A percentile compares a stretch with the other conserved stretches of the same genome.
These are phyloP conservation scores for Ophiostoma pallidulum DNA, from an alignment of 2,329 filamentous ascomycete genomes.

Conservation along the genomic window DNA sequence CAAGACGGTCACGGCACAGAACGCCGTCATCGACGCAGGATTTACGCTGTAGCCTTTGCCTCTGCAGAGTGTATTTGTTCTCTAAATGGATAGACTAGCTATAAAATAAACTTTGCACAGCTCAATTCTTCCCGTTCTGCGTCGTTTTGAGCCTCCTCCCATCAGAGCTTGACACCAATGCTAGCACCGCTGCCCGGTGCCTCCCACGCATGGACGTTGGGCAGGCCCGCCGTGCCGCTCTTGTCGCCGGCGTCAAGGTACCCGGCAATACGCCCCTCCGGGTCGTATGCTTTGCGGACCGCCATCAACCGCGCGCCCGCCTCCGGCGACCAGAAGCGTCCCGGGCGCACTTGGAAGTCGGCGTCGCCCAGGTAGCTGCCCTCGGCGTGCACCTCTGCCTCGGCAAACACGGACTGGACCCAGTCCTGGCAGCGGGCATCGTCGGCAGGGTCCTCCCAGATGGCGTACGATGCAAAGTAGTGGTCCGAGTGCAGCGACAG, in stretches of 20 bases:
- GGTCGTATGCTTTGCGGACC: constrained; percentile 11
- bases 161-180: too few species aligned
- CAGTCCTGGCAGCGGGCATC: constrained; percentile 35
- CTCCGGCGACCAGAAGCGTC: constrained; percentile 38
- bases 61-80: too few species aligned
- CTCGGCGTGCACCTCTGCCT: constrained; percentile 30
- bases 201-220: too few species aligned
- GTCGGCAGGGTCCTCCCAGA: constrained; percentile 38
- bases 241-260: constrained; percentile 15
- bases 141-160: too few species aligned
- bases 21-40: constrained; percentile 16
- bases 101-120: too few species aligned
- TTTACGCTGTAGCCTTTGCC: constrained; percentile 12
- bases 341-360: constrained; percentile 39
- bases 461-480: constrained; percentile 44
- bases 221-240: too few species aligned
- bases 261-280: constrained; percentile 12
- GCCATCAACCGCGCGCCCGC: constrained; percentile 11
- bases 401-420: constrained; percentile 32
- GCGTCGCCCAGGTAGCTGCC: constrained; percentile 47
- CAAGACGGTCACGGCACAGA: constrained; percentile 15
- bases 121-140: too few species aligned
- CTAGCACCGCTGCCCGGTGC: too few species aligned
- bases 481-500: constrained; percentile 46
- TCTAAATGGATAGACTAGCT: background rate